Conservation (phyloP, 2,329 filamentous ascomycete species). For the Stenocarpella maydis region DNA sequence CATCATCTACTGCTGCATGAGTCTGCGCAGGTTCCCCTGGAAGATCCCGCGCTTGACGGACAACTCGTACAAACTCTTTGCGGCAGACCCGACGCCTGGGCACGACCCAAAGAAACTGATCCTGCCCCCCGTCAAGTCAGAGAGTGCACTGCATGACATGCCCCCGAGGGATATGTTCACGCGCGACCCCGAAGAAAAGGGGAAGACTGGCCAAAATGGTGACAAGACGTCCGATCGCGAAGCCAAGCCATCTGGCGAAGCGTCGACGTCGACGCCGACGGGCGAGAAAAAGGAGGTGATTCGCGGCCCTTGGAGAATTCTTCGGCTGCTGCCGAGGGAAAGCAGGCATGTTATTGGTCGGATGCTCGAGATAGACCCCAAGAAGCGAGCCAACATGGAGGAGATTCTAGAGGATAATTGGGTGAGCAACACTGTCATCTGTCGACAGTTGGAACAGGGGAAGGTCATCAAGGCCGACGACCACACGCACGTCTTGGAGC, state of each 20-base stretch:
- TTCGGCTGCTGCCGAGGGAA: constrained; percentile 87
- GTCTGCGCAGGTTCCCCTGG: constrained; percentile 92
- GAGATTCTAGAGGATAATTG: constrained; percentile 90
- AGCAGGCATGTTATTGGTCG: constrained; percentile 87
- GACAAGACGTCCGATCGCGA: constrained; percentile 23
- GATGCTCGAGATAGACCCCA: constrained; percentile 91
- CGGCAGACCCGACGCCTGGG: constrained; percentile 82
- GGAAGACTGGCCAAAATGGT: constrained; percentile 20
- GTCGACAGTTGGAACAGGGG: constrained; percentile 77
- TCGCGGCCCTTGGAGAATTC: constrained; percentile 88
- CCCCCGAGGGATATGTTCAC: constrained; percentile 50
- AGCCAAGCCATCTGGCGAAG: constrained; percentile 42
- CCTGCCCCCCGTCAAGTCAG: constrained; percentile 54
- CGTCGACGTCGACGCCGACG: constrained; percentile 30
- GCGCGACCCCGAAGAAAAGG: constrained; percentile 43
- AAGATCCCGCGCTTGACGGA: constrained; percentile 91
- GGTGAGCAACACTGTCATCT: constrained; percentile 87
- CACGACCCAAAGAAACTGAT: constrained; percentile 65
- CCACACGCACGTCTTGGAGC: constrained; percentile 87
- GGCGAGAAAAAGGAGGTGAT: constrained; percentile 77
- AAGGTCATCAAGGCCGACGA: constrained; percentile 75
- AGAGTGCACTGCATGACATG: constrained; percentile 52
- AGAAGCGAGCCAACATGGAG: constrained; percentile 81
- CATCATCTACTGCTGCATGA: constrained; percentile 99
- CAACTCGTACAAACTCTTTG: constrained; percentile 94